Evolutionary conservation across 1,139 yeast genomes (phyloP), one percentile per base, ranked within the genome.

Genomic region (Nakaseomyces bracarensis): DNA sequence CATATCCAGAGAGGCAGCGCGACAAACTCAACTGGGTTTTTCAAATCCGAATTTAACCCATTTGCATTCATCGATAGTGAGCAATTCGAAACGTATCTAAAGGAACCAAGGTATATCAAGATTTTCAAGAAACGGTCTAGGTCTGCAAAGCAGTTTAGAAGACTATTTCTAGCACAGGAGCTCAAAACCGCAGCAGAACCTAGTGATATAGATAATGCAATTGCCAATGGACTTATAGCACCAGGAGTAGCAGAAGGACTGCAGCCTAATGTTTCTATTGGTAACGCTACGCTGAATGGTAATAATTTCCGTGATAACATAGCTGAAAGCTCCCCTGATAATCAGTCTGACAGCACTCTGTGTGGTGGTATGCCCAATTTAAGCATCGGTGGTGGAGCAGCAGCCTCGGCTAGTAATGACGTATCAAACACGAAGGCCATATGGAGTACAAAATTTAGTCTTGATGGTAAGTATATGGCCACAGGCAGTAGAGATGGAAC

Each of bases 91-190:
- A 53, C 70, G 43, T 66, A 71, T 30, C 59, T 76, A 41, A 58
- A 61, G 27, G 65, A 71, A 30, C 83, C 87, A 6, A 73, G 71
- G 46, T 76, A 79, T 54, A 63, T 77, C 38, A 74, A 70, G 52
- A 62, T 71, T 3, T 66, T 68, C 46, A 68, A 70, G 47, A 71
- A 68, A 46, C 69, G 66, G 44, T 64, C 63, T 40, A n/a, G 36
- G 36, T 66, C 75, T 38, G 70, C 77, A 2, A 65, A 63, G 27
- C 59, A 66, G 33, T 65, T 79, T 46, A 74, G 74, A 50, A 67
- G 81, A 45, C 59, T 86, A 39, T 85, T 87, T 51, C 64, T 86
- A 35, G 94, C 95, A 1, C 96, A 87, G 60, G 94, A 86, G 60
- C 65, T 87, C 46, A 67, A 69, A 44, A 57, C 55, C 15, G 48